Evolutionary conservation across 805 yeast species (phyloP), one percentile per base, ranked within the genome.

Genomic region (Dipodascopsis uninucleata): DNA sequence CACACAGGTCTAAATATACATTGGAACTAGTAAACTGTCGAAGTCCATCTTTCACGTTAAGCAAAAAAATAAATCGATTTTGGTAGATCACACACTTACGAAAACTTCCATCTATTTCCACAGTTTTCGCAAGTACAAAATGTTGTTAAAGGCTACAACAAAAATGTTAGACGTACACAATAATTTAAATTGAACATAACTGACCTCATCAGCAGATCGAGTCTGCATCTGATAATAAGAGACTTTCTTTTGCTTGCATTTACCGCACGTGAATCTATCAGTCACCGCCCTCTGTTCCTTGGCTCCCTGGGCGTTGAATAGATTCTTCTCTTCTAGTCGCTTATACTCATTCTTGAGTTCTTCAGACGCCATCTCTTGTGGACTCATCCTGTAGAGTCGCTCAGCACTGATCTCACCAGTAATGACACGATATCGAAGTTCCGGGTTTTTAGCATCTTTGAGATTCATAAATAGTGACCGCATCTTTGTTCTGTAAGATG

Each of bases 171-270:
- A 9, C 20, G 14, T 21, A 16, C 36, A 35, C 8, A 17, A 12
- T 26, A 12, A 26, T 9, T 21, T 8, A 35, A 35, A 17, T 10
- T 10, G 10, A 8, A 8, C 9, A 8, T 21, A 35, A 17, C 37
- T 35, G 9, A 9, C 39, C 39, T 93, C 98, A 78, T 93, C 98
- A 16, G 98, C 98, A 46, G 96, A 85, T 68, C 98, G 76, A 26
- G 98, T 93, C 72, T 93, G 98, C 82, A 93, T 77, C 70, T 93
- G 98, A 67, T 89, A 90, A 66, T 93, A 93, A 58, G 95, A 84
- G 32, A 93, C 98, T 71, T 87, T 88, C 75, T 89, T 88, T 65
- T 88, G 90, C 68, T 90, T 93, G 77, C 98, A 93, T 66, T 90
- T 93, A 39, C 97, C 97, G 69, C 98, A 93, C 1, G 95, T 83